Base-by-base conservation (phyloP, 192 early-diverging fungal genomes). In the Linnemannia schmuckeri region DNA sequence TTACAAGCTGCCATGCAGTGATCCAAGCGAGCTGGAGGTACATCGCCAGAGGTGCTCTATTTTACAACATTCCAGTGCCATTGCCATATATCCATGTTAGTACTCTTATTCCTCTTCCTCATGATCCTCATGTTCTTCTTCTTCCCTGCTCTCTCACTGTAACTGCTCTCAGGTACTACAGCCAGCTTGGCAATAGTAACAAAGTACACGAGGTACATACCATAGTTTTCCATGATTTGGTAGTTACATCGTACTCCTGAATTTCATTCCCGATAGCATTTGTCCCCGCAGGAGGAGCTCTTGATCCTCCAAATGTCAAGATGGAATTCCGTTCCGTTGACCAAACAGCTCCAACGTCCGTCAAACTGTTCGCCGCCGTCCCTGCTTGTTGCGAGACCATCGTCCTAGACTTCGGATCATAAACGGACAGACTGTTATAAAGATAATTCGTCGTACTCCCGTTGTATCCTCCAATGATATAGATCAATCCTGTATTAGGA, bases 1-100 rank as follows among this genome's bases (percentile, higher is more conserved):
- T 78, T 87, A 87, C 84, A 87, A 12, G 47, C 75, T 61, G 79
- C 84, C 75, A 87, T 80, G 46, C 84, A 87, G 63, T 87, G 84
- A 63, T 87, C 84, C 46, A 87, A 54, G 15, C 84, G 78, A n/a
- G 84, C 70, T 17, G 79, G 79, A 13, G 84, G 84, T 2, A 81
- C 30, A 37, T 87, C 79, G 1, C 84, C 84, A 5, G 79, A 54
- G 3, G 84, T 87, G 70, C 40, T 73, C 84, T 87, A 74, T 47
- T 30, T 30, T 66, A 33, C 27, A 66, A 30, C 61, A 66, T 66
- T 66, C 61, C 61, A 66, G 27, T 15, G 61, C 3, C 37, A 37
- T 37, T 37, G 37, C 37, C 37, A 30, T 30, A 15, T 18, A 20
- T 71, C 22, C 37, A 42, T 1, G 35, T 46, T 27, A 73, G 24